Base-by-base conservation (phyloP, 495 filamentous ascomycete genomes). In the Neurospora sp. region DNA sequence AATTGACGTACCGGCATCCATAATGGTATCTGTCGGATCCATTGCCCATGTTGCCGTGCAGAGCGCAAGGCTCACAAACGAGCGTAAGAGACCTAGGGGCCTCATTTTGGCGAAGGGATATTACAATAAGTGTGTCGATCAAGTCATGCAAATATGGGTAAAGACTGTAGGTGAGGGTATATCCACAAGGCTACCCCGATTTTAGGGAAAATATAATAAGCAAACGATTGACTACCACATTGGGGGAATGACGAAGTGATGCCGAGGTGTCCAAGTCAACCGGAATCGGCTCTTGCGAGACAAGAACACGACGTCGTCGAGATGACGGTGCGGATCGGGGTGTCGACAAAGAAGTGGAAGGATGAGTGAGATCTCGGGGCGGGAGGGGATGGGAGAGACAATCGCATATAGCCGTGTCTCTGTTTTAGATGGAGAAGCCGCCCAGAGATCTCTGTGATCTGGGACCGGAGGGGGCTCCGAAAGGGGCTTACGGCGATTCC, bases 21-120 rank as follows among this genome's bases (percentile, higher is more conserved):
- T 74, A 10, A 59, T 27, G n/a, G 73, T 71, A 39, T 74, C 73
- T 22, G 73, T 74, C 14, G 73, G 73, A 35, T 74, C 61, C 70
- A 59, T 71, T 69, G 38, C 70, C 53, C 70, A 71, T 41, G 73
- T 47, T 31, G 47, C 39, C 44, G 44, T 74, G 70, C 70, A 74
- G 70, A 74, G 70, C 73, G 73, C 73, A 69, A 74, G 70, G 70
- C 73, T 71, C 73, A 53, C 37, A 35, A 74, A 68, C 8, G 70
- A 74, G 70, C 70, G 73, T 45, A 71, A 59, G 70, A 74, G 73
- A 68, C 73, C 73, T 14, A 71, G 39, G 7, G 73, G 31, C 53
- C 70, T 74, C 73, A 74, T 74, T 18, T 22, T 71, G 70, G 31
- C 27, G 22, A 71, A 65, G 39, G 5, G 18, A 9, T 27, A 27